These are phyloP conservation scores for Adansonia digitata DNA, from an alignment of 345 rosid genomes.

Conservation along the genomic window DNA sequence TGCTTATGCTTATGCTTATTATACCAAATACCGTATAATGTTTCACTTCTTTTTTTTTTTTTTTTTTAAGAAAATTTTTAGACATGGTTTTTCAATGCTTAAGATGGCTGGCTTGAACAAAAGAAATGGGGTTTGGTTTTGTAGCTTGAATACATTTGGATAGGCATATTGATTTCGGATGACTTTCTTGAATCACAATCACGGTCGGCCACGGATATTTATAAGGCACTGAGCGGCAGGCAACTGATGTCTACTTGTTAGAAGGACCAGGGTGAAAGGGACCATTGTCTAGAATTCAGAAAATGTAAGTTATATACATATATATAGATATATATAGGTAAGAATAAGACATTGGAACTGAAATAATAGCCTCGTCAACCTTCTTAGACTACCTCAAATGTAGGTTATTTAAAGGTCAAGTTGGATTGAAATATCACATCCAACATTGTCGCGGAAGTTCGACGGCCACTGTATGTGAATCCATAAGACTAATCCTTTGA, in stretches of 20 bases:
- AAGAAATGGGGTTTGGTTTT: background rate
- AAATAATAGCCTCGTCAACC: background rate
- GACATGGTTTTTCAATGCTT: background rate
- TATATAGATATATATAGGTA: background rate
- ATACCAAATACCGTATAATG: background rate
- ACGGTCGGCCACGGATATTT: background rate
- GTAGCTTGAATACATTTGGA: background rate
- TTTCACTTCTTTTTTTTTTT: no score
- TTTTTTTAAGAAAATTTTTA: background rate
- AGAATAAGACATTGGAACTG: background rate
- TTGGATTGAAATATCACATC: background rate
- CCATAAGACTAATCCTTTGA: background rate
- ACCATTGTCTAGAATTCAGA: background rate
- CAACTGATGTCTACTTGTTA: background rate
- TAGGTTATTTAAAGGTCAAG: background rate
- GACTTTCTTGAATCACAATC: background rate
- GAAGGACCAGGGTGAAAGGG: conserved; percentile 2
- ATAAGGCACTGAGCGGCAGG: background rate
- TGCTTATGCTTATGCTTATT: background rate
- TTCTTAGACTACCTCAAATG: background rate
- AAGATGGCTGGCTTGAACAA: background rate
- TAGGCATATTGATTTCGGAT: background rate
- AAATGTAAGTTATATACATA: background rate
- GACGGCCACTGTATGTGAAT: background rate
- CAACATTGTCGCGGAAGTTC: background rate